Evolutionary conservation across 2,329 filamentous ascomycete species (phyloP).

Genomic region (Neodidymelliopsis sp.): DNA sequence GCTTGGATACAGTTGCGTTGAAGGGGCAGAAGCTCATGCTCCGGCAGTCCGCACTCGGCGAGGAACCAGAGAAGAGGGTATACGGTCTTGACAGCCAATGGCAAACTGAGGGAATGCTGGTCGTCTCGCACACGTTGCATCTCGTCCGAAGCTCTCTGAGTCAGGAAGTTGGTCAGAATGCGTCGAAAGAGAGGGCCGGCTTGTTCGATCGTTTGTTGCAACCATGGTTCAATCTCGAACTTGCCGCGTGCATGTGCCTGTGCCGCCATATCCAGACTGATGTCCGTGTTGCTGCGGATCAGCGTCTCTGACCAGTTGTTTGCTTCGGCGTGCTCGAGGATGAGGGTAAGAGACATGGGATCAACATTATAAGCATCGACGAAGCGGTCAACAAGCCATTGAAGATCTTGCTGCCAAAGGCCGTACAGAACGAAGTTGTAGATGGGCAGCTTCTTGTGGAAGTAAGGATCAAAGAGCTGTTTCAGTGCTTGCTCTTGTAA

Average conservation of each 20-base stretch:
- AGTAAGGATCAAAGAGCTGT: slow-evolving; percentile 82
- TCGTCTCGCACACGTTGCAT: slow-evolving; percentile 76
- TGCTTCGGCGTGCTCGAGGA: slow-evolving; percentile 81
- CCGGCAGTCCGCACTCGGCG: slow-evolving; percentile 61
- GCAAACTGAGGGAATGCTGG: slow-evolving; percentile 71
- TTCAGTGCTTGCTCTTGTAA: slow-evolving; percentile 78
- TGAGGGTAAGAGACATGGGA: slow-evolving; percentile 70
- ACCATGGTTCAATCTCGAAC: slow-evolving; percentile 84
- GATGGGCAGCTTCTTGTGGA: slow-evolving; percentile 78
- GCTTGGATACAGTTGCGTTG: slow-evolving; percentile 89
- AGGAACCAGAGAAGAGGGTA: slow-evolving; percentile 80
- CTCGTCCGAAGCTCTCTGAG: slow-evolving; percentile 85
- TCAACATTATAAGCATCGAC: slow-evolving; percentile 77
- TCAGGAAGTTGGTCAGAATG: slow-evolving; percentile 79
- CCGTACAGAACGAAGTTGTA: slow-evolving; percentile 91
- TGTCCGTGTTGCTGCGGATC: slow-evolving; percentile 78
- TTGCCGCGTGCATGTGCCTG: slow-evolving; percentile 80
- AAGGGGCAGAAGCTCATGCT: slow-evolving; percentile 77
- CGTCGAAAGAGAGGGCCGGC: slow-evolving; percentile 72
- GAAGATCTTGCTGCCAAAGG: slow-evolving; percentile 87
- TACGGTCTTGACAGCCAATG: slow-evolving; percentile 85
- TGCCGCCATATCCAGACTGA: slow-evolving; percentile 86
- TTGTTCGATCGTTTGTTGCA: slow-evolving; percentile 71
- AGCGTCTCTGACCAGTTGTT: slow-evolving; percentile 86
- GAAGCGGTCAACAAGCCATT: slow-evolving; percentile 83